phyloP scores from a whole-genome alignment of 2,329 filamentous ascomycete species.

The Phaeoacremonium minimum region DNA sequence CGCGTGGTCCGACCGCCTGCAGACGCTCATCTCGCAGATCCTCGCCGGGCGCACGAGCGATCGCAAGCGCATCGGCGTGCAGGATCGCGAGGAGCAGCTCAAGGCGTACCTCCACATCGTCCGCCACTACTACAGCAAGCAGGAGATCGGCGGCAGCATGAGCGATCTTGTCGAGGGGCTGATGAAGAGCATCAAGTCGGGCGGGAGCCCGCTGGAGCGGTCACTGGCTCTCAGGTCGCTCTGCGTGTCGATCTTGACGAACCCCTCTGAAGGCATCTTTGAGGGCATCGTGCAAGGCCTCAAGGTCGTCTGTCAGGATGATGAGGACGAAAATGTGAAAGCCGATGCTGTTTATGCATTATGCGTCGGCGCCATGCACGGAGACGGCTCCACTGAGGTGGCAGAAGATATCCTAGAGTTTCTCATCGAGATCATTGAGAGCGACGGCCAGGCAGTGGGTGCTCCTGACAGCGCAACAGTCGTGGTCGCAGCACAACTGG shows the following conservation, averaged over 20 bases:
- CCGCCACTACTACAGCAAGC: constrained; percentile 63
- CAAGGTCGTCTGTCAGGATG: constrained; percentile 62
- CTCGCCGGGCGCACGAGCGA: constrained; percentile 31
- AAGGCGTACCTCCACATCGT: constrained; percentile 59
- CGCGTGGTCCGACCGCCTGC: constrained; percentile 59
- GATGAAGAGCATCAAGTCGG: constrained; percentile 65
- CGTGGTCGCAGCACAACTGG: constrained; percentile 70
- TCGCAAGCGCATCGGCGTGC: constrained; percentile 72
- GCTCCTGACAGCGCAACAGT: constrained; percentile 67
- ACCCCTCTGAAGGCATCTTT: constrained; percentile 61
- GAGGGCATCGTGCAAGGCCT: constrained; percentile 54
- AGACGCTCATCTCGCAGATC: constrained; percentile 66
- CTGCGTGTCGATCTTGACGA: constrained; percentile 64
- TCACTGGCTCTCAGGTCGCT: constrained; percentile 69
- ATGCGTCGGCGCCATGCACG: constrained; percentile 68
- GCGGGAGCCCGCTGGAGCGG: constrained; percentile 64
- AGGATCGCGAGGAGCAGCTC: constrained; percentile 64
- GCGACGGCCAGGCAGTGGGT: constrained; percentile 69
- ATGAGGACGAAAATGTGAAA: constrained; percentile 61
- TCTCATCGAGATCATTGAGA: constrained; percentile 72
- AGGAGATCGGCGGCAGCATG: constrained; percentile 55
- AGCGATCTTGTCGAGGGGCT: constrained; percentile 62
- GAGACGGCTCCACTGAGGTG: constrained; percentile 65
- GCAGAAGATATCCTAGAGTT: constrained; percentile 70
- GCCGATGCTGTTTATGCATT: constrained; percentile 70